Base-by-base conservation (phyloP, 2,329 filamentous ascomycete genomes). In the Aspergillus uvarum region DNA sequence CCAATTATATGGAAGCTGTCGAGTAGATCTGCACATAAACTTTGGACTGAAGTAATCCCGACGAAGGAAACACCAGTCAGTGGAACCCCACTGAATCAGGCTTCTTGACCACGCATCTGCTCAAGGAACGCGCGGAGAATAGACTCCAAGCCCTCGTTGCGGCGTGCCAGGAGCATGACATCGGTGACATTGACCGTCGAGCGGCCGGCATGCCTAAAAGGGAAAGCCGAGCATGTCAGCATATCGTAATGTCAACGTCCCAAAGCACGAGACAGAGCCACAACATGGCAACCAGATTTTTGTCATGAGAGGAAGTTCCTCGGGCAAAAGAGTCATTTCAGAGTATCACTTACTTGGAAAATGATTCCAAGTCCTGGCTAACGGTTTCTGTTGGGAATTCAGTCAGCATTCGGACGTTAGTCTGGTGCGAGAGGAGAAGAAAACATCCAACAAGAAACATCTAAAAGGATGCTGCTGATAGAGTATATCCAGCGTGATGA, bases 121-220 rank as follows among this genome's bases (percentile, higher is more conserved):
- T 75, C 73, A 16, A 74, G 62, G 54, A 75, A 79, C 5, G 73
- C 68, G 11, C 68, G 70, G 71, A 99, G 83, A 35, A 98, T 87
- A 16, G 83, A 83, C 67, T 93, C 87, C 21, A 99, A 77, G 19
- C 92, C 92, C 59, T 93, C 90, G 68, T 98, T 99, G 60, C 94
- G 87, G 62, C 95, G 83, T 26, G 91, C 88, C 31, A 99, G 85
- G 7, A 99, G 84, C 69, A 98, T 80, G 12, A 98, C 93, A 72
- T 99, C 95, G 54, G 93, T 89, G 0, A 89, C 89, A 42, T 88
- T 91, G 65, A 99, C 85, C 0, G 89, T 93, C 2, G 85, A 86
- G 26, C 94, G 85, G 1, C 90, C 89, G 11, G 91, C 94, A 76
- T 99, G 95, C 55, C 87, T 87, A 56, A 67, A 85, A 83, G 66